Evolutionary conservation across 345 rosid species (phyloP), one percentile per base, ranked within the genome.

Genomic region (Microthlaspi erraticum): DNA sequence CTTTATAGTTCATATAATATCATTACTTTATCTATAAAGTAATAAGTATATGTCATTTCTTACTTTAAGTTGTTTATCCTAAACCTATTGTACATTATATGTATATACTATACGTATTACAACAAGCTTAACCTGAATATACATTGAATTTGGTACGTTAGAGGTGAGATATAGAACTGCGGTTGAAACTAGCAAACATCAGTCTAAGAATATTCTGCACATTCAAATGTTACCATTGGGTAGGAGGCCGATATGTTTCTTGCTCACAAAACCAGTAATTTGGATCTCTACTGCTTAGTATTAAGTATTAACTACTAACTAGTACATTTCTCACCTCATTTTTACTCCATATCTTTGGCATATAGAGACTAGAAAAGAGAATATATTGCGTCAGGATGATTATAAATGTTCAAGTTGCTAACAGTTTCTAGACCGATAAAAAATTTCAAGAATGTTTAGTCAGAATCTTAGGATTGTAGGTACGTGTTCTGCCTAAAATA

Each of bases 1-100:
- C 57, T 57, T 68, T 57, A 43, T 57, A 49, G 56, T 17, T 60
- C 9, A 42, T 9, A 42, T 8, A 58, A 58, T 7, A 13, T 9
- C 34, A 19, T 18, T 57, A 17, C 36, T 51, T 18, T 57, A 16
- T 18, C 7, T 56, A 34, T 16, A 17, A 5, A 33, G 1, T 10
- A n/a, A 2, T 16, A n/a, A n/a, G n/a, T n/a, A 16, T 2, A 38
- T 55, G 3, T 55, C 33, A 55, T 55, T 11, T 13, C 16, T 23
- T 51, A 49, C 33, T 50, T 17, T 16, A 29, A 50, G 36, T 6
- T 51, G 29, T 26, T 6, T 55, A 33, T 32, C 41, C 19, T 9
- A 54, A 42, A 55, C 26, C 42, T 14, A 33, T 19, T 53, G 13
- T 55, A 55, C 34, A 10, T 6, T 17, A 9, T 36, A 34, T 55